Evolutionary conservation across 805 yeast species (phyloP).

Genomic region (Yueomyces sinensis): DNA sequence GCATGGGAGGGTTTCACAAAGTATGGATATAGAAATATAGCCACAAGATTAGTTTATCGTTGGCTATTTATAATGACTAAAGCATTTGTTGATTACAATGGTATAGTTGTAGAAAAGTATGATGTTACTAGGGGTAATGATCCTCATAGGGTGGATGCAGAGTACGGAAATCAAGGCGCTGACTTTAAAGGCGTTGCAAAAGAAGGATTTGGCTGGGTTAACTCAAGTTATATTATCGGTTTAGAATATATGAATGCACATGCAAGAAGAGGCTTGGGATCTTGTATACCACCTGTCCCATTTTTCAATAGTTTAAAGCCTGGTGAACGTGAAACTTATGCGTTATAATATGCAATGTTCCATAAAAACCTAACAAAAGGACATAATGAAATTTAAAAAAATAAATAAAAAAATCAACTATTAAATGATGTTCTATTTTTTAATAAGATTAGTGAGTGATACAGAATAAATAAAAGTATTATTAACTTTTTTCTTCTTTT

Average conservation of each 20-base stretch:
- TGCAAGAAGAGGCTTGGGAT: constrained; percentile 66
- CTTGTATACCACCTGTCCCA: constrained; percentile 58
- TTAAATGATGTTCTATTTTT: too few species aligned
- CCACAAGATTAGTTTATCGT: constrained; percentile 63
- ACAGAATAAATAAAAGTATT: too few species aligned
- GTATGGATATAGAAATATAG: constrained; percentile 54
- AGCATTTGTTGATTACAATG: constrained; percentile 84
- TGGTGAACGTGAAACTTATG: constrained; percentile 28
- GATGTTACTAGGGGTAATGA: constrained; percentile 73
- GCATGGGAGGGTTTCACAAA: constrained; percentile 79
- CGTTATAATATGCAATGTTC: constrained; percentile 5
- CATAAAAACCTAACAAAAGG: too few species aligned
- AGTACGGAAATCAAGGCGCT: constrained; percentile 93
- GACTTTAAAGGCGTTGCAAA: constrained; percentile 86
- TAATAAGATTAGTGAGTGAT: too few species aligned
- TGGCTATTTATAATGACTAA: constrained; percentile 87
- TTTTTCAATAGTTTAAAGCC: constrained; percentile 38
- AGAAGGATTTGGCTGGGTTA: constrained; percentile 98
- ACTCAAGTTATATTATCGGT: constrained; percentile 72
- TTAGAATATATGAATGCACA: constrained; percentile 49
- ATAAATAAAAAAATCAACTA: too few species aligned
- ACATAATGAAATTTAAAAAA: too few species aligned
- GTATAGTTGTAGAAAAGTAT: constrained; percentile 91
- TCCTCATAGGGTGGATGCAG: constrained; percentile 89
- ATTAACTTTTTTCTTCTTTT: too few species aligned